Conservation (phyloP, 768 basidiomycete species). For the Collybia sp. region DNA sequence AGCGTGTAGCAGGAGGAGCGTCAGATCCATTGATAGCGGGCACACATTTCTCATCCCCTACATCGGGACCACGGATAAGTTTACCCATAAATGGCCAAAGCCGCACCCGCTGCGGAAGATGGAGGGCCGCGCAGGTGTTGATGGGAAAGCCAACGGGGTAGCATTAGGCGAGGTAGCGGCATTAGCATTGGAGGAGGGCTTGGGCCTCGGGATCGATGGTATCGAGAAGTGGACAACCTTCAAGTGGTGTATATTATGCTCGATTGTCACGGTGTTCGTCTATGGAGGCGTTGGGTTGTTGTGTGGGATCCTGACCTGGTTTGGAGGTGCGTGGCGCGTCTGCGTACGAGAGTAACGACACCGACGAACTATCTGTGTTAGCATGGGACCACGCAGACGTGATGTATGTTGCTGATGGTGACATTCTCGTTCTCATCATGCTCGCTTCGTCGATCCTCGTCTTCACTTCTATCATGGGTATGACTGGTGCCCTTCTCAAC, state of each 20-base stretch:
- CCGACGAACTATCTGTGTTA: conserved; percentile 16
- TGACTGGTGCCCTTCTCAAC: conserved; percentile 58
- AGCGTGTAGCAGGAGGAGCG: conserved; percentile 3
- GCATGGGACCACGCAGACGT: conserved; percentile 63
- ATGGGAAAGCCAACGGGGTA: background rate
- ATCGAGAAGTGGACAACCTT: conserved; percentile 52
- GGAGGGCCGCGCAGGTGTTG: conserved; percentile 3
- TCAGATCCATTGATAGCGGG: conserved; percentile 18
- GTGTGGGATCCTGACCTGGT: conserved; percentile 56
- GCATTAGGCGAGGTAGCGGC: conserved; percentile 11
- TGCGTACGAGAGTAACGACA: background rate
- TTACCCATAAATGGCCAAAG: conserved; percentile 49
- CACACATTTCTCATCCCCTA: conserved; percentile 23
- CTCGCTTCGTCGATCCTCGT: conserved; percentile 52
- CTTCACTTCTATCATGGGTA: conserved; percentile 54
- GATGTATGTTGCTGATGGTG: conserved; percentile 54
- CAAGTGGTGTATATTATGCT: conserved; percentile 59
- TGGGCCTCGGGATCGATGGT: conserved; percentile 30
- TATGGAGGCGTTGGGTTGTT: conserved; percentile 50
- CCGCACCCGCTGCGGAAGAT: conserved; percentile 27
- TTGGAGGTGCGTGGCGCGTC: conserved; percentile 35
- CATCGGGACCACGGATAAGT: conserved; percentile 32
- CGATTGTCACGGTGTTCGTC: conserved; percentile 46
- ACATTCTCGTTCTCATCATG: conserved; percentile 51
- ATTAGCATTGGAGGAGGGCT: conserved; percentile 27